Conservation (phyloP, 2,329 filamentous ascomycete species). For the Exophiala sideris region DNA sequence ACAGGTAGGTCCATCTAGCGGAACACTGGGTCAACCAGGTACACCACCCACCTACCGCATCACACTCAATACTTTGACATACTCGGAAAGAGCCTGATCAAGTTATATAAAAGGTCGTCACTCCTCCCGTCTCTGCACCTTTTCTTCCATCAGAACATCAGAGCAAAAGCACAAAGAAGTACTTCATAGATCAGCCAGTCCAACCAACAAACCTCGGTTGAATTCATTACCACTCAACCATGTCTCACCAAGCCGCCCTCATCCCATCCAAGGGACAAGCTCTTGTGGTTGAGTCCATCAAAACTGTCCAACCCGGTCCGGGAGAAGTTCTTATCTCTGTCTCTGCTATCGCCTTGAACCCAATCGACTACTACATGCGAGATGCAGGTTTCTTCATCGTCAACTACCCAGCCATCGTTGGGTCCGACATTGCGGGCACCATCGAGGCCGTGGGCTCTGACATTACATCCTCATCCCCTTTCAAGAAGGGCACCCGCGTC, state of each 20-base stretch:
- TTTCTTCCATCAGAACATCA: no score
- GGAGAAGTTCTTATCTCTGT: constrained; percentile 42
- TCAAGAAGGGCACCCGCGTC: constrained; percentile 32
- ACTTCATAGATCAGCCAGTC: neutral
- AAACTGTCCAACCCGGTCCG: constrained; percentile 33
- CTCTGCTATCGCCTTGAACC: constrained; percentile 42
- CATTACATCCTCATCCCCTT: constrained; percentile 23
- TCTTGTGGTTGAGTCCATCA: constrained; percentile 2
- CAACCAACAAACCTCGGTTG: neutral
- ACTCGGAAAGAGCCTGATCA: no score
- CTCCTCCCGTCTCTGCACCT: no score
- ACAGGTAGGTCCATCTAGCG: no score
- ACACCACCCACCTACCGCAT: no score
- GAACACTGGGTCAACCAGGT: no score
- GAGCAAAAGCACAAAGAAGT: no score
- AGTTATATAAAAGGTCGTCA: no score
- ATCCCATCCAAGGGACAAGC: constrained; percentile 2
- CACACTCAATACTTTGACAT: no score
- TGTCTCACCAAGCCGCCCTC: constrained; percentile 15
- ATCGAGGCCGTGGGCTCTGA: constrained; percentile 32
- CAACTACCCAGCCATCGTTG: constrained; percentile 29
- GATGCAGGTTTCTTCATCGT: constrained; percentile 26
- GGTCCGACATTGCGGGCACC: constrained; percentile 34
- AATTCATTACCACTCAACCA: neutral
- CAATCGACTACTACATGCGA: constrained; percentile 34